A percentile compares a stretch with the other conserved stretches of the same genome.
These are phyloP conservation scores for Citrus unshiu DNA, from an alignment of 345 rosid genomes.

Conservation along the genomic window DNA sequence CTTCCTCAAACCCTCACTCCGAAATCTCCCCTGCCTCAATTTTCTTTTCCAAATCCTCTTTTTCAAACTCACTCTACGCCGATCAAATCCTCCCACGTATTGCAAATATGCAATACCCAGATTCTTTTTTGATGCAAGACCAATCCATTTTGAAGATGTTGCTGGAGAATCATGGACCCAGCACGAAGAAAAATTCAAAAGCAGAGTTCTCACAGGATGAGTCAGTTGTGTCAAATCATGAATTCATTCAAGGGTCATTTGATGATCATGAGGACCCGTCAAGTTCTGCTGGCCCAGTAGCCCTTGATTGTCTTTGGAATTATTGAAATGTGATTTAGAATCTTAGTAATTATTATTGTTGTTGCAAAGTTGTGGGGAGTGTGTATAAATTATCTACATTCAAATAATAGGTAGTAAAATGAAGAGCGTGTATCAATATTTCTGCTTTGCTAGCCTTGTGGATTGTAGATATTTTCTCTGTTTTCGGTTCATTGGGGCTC, in stretches of 20 bases:
- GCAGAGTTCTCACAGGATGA: constrained; percentile 28
- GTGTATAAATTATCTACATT: constrained; percentile 2
- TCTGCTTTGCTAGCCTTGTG: neutral
- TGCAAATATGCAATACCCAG: constrained; percentile 37
- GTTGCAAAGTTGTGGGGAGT: constrained; percentile 5
- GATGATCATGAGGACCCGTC: constrained; percentile 28
- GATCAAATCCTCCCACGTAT: constrained; percentile 26
- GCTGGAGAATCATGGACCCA: constrained; percentile 35
- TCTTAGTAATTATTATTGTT: neutral
- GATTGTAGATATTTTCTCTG: neutral
- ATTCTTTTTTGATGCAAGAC: constrained; percentile 45
- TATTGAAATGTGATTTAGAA: constrained; percentile 20
- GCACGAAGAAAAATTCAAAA: constrained; percentile 14
- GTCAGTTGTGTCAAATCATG: constrained; percentile 26
- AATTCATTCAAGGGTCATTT: constrained; percentile 23
- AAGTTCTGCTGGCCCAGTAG: constrained; percentile 33
- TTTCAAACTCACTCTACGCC: constrained; percentile 20
- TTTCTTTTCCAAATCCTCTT: constrained; percentile 17
- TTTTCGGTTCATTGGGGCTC: neutral
- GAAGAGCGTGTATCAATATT: neutral
- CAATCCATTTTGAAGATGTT: constrained; percentile 49
- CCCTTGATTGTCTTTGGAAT: constrained; percentile 47
- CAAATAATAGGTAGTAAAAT: neutral
- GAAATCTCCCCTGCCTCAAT: constrained; percentile 25
- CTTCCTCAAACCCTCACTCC: constrained; percentile 21